A percentile compares a stretch with the other conserved stretches of the same genome.
Conservation (phyloP, 495 filamentous ascomycete genomes). For the Aspergillus nanangensis region DNA sequence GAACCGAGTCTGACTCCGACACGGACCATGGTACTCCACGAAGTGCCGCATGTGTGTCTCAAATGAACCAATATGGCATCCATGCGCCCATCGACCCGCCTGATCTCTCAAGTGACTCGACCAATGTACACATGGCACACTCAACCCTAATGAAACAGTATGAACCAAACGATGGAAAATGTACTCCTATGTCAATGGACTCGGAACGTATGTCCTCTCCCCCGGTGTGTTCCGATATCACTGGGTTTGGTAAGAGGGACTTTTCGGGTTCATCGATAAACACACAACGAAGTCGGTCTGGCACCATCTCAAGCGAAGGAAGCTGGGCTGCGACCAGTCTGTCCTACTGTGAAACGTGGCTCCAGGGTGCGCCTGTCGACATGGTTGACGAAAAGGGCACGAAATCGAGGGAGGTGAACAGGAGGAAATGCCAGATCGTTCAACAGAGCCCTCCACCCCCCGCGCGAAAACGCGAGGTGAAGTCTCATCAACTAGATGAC, state of each 20-base stretch:
- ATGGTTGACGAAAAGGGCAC: constrained; percentile 20
- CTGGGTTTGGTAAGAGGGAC: constrained; percentile 7
- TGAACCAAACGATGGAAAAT: constrained; percentile 16
- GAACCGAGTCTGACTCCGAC: constrained; percentile 13
- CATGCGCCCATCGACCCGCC: no score
- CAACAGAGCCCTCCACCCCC: constrained; percentile 35
- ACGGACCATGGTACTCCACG: constrained; percentile 1
- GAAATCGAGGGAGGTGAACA: constrained; percentile 25
- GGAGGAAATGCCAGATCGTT: constrained; percentile 40
- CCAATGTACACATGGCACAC: constrained; percentile 38
- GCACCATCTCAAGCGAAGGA: constrained; percentile 38
- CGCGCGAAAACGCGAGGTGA: constrained; percentile 20
- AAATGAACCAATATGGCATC: not conserved
- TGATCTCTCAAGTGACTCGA: no score
- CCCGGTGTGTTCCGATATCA: constrained; percentile 8
- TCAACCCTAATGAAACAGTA: constrained; percentile 31
- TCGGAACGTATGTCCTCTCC: constrained; percentile 14
- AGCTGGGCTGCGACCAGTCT: constrained; percentile 41
- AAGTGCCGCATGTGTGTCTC: not conserved
- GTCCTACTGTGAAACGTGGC: constrained; percentile 40
- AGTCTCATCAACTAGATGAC: constrained; percentile 23
- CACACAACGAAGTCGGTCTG: constrained; percentile 30
- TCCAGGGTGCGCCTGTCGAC: constrained; percentile 36
- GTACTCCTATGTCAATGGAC: constrained; percentile 6
- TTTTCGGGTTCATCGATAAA: constrained; percentile 14